phyloP scores from a whole-genome alignment of 768 basidiomycete species.

The Cyathus striatus region DNA sequence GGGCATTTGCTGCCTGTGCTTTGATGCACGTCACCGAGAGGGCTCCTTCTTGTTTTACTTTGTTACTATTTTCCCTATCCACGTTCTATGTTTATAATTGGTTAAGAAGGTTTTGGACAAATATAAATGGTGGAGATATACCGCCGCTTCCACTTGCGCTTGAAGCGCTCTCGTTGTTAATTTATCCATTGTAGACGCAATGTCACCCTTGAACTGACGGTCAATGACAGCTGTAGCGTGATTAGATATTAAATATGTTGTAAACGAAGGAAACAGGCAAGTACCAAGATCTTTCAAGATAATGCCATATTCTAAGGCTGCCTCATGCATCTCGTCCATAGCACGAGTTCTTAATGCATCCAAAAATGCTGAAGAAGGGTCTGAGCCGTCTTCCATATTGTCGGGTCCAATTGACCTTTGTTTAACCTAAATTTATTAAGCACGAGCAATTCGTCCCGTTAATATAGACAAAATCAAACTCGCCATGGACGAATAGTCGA shows the following conservation, averaged over 20 bases:
- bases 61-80: slow-evolving; percentile 83
- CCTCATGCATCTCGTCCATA: slow-evolving; percentile 83
- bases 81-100: slow-evolving; percentile 49
- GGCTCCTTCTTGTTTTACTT: slow-evolving; percentile 79
- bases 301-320: slow-evolving; percentile 81
- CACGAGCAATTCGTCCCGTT: neutral
- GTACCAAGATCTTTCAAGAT: slow-evolving; percentile 72
- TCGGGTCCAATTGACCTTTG: slow-evolving; percentile 77
- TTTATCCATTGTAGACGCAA: slow-evolving; percentile 81
- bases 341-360: slow-evolving; percentile 79
- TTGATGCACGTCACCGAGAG: slow-evolving; percentile 75
- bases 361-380: slow-evolving; percentile 71
- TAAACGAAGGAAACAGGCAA: slow-evolving; percentile 9
- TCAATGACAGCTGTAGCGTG: slow-evolving; percentile 66
- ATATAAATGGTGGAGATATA: slow-evolving; percentile 30
- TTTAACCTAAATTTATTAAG: slow-evolving; percentile 47
- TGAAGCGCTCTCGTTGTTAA: slow-evolving; percentile 76
- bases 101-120: neutral
- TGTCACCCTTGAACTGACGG: slow-evolving; percentile 85
- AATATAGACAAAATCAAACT: no score
- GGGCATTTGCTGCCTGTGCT: slow-evolving; percentile 56
- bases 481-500: slow-evolving; percentile 45
- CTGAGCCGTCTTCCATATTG: slow-evolving; percentile 63
- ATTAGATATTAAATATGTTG: neutral
- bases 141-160: slow-evolving; percentile 84